Base-by-base conservation (phyloP, 1,284 basidiomycete species). In the Ganoderma multipileum region DNA sequence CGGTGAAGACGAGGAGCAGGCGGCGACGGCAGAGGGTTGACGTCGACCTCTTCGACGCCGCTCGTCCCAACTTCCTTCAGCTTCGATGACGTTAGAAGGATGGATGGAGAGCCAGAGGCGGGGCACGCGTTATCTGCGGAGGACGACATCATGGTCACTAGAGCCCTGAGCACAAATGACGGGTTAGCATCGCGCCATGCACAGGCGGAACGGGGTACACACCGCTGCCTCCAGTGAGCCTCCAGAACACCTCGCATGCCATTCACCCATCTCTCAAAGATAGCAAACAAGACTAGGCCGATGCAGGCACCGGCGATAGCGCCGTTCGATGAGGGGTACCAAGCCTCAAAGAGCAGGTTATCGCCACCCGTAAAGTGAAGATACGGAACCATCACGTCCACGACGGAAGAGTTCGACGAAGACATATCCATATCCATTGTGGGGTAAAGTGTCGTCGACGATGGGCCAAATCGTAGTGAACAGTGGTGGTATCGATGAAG, bases 221-320 rank as follows among this genome's bases (percentile, higher is more conserved):
- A 92, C 92, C 83, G 86, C 71, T 80, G 78, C 59, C 77, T 81
- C 94, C 93, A 95, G 39, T 84, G 81, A 0, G 76, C 77, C 71
- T 90, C 86, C 66, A 87, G 81, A 12, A 83, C 77, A 26, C 83
- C 79, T 33, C 91, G 84, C 67, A 85, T 81, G 0, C 88, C 89
- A 16, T 86, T 79, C 47, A 95, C 76, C 80, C 87, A 89, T 68
- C 94, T 83, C 67, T 95, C 93, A 42, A 93, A 79, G 6, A 95
- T 76, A 8, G 88, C 88, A 38, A 95, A 80, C 30, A 89, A 57
- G 74, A 91, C 83, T 28, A 96, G 82, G 0, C 85, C 90, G 67
- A 95, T 84, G 76, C 89, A 92, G 57, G 93, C 92, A 2, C 92
- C 94, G 20, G 86, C 87, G 36, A 94, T 86, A 0, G 91, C 89